Evolutionary conservation across 2,329 filamentous ascomycete species (phyloP), one percentile per base, ranked within the genome.

Genomic region (Ploettnerulaceae sp.): DNA sequence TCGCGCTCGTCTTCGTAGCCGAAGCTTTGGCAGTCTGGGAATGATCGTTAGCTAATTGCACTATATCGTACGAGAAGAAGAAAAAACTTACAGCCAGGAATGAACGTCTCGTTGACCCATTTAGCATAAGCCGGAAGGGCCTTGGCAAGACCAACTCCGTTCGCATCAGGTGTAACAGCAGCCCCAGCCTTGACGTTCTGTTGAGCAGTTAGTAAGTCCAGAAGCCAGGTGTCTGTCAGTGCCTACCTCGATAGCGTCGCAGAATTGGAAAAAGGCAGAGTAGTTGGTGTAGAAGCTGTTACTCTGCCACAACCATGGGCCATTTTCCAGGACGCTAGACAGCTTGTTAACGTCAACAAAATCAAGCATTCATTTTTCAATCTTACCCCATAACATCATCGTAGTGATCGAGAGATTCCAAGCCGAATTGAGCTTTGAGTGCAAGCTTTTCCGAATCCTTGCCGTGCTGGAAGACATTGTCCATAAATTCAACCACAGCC

Each of bases 251-350:
- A 71, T 58, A 5, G 61, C 59, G 56, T 70, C 68, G 33, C 68
- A 70, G 49, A 69, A 72, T 45, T 71, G 49, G 53, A 64, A 74
- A 58, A 71, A 71, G 0, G 37, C 54, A 14, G 67, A 76, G 60
- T 77, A 75, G 14, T 66, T 64, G 4, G 65, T 66, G 55, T 69
- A 70, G 56, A 77, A 74, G 54, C 68, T 67, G 47, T 76, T 74
- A 3, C 61, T 64, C 59, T 82, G 79, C 76, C 78, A 82, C 5
- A 70, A 59, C 69, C 72, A 80, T 0, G 77, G 77, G 1, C 76
- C 79, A 37, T 73, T 72, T 56, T 74, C 67, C 21, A 81, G 64
- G 1, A 71, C 73, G 41, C 69, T 70, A n/a, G 5, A 14, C 11
- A 7, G 5, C 15, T 47, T 7, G 32, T 24, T 20, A 46, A 18